Evolutionary conservation across 768 basidiomycete species (phyloP).

Genomic region (Clitopilus passeckerianus): DNA sequence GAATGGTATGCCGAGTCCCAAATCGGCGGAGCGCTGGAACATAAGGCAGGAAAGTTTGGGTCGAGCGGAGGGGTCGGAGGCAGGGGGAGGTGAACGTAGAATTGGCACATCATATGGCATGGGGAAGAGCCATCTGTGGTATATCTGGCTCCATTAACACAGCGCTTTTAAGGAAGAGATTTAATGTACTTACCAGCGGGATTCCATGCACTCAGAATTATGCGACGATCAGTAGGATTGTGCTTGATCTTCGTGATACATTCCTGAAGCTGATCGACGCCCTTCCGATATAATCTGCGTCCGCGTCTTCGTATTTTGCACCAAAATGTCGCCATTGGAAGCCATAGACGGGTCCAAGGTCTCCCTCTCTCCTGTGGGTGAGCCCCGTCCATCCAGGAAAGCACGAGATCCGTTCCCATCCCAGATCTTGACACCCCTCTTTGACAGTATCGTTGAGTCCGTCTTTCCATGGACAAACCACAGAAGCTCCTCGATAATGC

Average conservation of each 20-base stretch:
- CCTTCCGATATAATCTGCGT: slow-evolving; percentile 71
- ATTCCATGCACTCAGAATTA: slow-evolving; percentile 97
- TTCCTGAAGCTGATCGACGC: slow-evolving; percentile 89
- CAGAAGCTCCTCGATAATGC: slow-evolving; percentile 88
- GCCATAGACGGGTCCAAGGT: slow-evolving; percentile 95
- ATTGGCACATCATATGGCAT: slow-evolving; percentile 98
- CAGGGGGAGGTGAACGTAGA: slow-evolving; percentile 90
- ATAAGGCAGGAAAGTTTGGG: slow-evolving; percentile 89
- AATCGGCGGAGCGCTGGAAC: slow-evolving; percentile 97
- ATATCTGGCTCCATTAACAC: slow-evolving; percentile 81
- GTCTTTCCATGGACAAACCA: slow-evolving; percentile 92
- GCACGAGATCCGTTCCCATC: slow-evolving; percentile 91
- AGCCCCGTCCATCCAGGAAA: slow-evolving; percentile 85
- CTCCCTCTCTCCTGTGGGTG: slow-evolving; percentile 81
- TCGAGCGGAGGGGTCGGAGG: slow-evolving; percentile 39
- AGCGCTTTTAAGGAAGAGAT: neutral
- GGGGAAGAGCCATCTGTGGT: slow-evolving; percentile 95
- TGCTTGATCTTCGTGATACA: slow-evolving; percentile 90
- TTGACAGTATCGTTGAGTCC: slow-evolving; percentile 69
- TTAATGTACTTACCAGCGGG: slow-evolving; percentile 70
- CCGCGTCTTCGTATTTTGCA: slow-evolving; percentile 72
- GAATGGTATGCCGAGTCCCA: slow-evolving; percentile 97
- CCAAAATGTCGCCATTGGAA: slow-evolving; percentile 98
- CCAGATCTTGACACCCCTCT: slow-evolving; percentile 94
- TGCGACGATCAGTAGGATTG: slow-evolving; percentile 89